Evolutionary conservation across 257 asterid species (phyloP), one percentile per base, ranked within the genome.

Genomic region (Echium plantagineum): DNA sequence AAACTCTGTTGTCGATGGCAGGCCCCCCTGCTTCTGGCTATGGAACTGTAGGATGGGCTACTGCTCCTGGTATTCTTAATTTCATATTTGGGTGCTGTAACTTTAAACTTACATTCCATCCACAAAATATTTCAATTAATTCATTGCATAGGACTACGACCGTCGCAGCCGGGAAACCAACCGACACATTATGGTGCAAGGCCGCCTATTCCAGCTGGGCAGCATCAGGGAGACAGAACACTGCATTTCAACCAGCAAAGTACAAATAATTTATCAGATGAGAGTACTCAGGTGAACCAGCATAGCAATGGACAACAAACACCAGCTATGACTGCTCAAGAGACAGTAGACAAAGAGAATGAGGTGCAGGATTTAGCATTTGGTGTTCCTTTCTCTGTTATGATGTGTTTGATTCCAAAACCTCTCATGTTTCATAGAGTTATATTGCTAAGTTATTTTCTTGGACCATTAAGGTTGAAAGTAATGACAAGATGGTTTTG

Each of bases 21-120:
- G 98, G 98, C 67, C 96, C 96, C 31, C 95, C 96, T 35, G 59
- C 84, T 53, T 75, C 77, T 68, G 49, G 75, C 71, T 76, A 82
- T 65, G 96, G 87, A 67, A 72, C 66, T 70, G 59, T 73, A 62
- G 94, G 86, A 54, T 85, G 94, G 90, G 81, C 74, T 19, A 70
- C 74, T 64, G 47, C 81, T 68, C 52, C 90, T 75, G 95, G 96
- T 91, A 85, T 31, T 60, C 63, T 52, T 71, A 63, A 30, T 58
- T 46, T 66, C 60, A 55, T n/a, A 55, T 58, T 42, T 71, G 26
- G 60, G 47, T 62, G 57, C 69, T 69, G 47, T 38, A 20, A 2
- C 59, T 65, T 67, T 57, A 53, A 19, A 48, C 53, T 64, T 68
- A 30, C 63, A 8, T 15, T 55, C 51, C 57, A 35, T 66, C 31